Conservation (phyloP, 305 asterid genomes). For the Fraxinus baroniana region DNA sequence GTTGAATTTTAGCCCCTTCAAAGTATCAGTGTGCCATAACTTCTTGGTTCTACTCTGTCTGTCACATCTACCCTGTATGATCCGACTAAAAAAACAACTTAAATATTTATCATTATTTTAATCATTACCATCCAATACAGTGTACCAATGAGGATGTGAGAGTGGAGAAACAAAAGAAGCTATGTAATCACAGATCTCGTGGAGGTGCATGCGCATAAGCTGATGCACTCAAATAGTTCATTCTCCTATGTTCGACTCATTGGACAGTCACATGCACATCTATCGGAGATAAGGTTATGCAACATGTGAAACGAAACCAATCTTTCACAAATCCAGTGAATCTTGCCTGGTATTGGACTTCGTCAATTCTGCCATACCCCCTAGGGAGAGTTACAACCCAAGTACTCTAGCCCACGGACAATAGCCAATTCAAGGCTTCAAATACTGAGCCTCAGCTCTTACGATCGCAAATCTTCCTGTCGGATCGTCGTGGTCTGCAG, state of each 20-base stretch:
- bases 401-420: background rate
- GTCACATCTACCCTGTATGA: background rate
- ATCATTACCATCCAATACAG: background rate
- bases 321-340: too few relatives aligned
- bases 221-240: background rate
- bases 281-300: background rate
- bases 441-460: background rate
- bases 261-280: background rate
- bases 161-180: background rate
- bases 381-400: background rate
- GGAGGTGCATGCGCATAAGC: background rate
- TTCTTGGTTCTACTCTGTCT: background rate
- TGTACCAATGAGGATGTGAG: background rate
- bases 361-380: background rate
- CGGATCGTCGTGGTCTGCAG: background rate
- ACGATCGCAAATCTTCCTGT: background rate
- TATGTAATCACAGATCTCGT: background rate
- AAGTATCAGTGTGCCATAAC: background rate
- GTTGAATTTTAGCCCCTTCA: background rate
- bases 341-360: background rate
- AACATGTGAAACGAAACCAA: background rate
- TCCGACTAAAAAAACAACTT: background rate
- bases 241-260: background rate
- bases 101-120: background rate
- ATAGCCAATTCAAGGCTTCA: background rate